phyloP scores from a whole-genome alignment of 2,329 filamentous ascomycete genomes.

The Fusarium heterosporum region DNA sequence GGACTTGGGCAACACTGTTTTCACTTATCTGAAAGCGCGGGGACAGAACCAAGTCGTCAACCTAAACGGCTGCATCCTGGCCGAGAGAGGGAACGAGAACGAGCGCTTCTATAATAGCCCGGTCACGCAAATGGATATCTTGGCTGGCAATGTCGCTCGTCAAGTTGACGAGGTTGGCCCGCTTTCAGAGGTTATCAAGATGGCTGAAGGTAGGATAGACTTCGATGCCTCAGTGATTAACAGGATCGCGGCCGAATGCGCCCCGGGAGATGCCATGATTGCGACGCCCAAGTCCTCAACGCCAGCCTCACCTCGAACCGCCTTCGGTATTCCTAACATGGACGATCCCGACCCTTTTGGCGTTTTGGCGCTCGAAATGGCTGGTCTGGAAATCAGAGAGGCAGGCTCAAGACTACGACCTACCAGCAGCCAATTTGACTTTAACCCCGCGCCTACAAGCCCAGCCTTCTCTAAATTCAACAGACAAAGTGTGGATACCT shows the following conservation, averaged over 20 bases:
- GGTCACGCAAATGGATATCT: slow-evolving; percentile 66
- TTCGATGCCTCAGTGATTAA: slow-evolving; percentile 77
- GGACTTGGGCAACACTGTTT: slow-evolving; percentile 65
- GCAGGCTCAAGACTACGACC: slow-evolving; percentile 79
- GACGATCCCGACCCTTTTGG: slow-evolving; percentile 94
- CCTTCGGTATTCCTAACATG: slow-evolving; percentile 81
- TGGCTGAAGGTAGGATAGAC: slow-evolving; percentile 84
- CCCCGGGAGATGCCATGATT: slow-evolving; percentile 79
- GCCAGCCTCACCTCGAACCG: slow-evolving; percentile 55
- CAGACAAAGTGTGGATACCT: slow-evolving; percentile 77
- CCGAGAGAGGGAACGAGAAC: slow-evolving; percentile 69
- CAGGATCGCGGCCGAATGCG: slow-evolving; percentile 70
- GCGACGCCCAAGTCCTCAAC: slow-evolving; percentile 57
- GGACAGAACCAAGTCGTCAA: slow-evolving; percentile 67
- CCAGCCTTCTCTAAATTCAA: slow-evolving; percentile 71
- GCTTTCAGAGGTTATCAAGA: slow-evolving; percentile 85
- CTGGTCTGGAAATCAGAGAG: slow-evolving; percentile 89
- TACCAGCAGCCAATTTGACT: slow-evolving; percentile 84
- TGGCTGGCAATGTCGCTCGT: slow-evolving; percentile 67
- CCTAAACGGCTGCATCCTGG: slow-evolving; percentile 67
- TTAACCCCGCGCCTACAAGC: slow-evolving; percentile 79
- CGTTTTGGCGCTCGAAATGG: slow-evolving; percentile 88
- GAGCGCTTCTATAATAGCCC: slow-evolving; percentile 67
- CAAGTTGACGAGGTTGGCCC: slow-evolving; percentile 66
- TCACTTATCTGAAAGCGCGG: slow-evolving; percentile 69